A percentile compares a stretch with the other conserved stretches of the same genome.
Conservation (phyloP, 2,329 filamentous ascomycete species). For the Rutstroemia sp. region DNA sequence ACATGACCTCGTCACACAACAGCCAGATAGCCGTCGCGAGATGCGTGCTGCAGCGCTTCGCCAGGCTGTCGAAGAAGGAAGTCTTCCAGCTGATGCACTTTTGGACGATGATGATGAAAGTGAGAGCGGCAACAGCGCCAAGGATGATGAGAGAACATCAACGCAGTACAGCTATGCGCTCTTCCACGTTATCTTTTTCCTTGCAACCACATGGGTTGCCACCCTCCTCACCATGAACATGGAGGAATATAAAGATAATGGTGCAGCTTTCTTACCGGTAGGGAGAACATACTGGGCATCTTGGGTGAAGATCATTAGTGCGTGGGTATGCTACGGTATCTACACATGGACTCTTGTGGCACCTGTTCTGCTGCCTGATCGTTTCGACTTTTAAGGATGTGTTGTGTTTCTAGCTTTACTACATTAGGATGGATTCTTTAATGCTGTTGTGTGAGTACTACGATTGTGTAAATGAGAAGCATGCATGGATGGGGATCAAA, state of each 20-base stretch:
- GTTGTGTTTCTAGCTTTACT: background rate
- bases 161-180: slow-evolving; percentile 96
- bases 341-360: slow-evolving; percentile 91
- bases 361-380: slow-evolving; percentile 75
- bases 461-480: slow-evolving; percentile 1
- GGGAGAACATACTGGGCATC: slow-evolving; percentile 94
- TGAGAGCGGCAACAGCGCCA: slow-evolving; percentile 49
- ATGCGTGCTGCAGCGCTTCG: slow-evolving; percentile 91
- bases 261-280: slow-evolving; percentile 83
- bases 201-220: slow-evolving; percentile 92
- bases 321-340: slow-evolving; percentile 92
- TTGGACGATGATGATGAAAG: slow-evolving; percentile 63
- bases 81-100: slow-evolving; percentile 82
- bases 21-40: slow-evolving; percentile 70
- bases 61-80: slow-evolving; percentile 85
- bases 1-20: slow-evolving; percentile 81
- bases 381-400: slow-evolving; percentile 48
- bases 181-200: slow-evolving; percentile 96
- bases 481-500: too few relatives aligned
- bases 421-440: background rate
- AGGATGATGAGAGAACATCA: slow-evolving; percentile 80
- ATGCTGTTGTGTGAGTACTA: slow-evolving; percentile 6
- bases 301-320: slow-evolving; percentile 98
- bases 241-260: slow-evolving; percentile 52
- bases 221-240: slow-evolving; percentile 80